Base-by-base conservation (phyloP, 441 rosid genomes). In the Pelargonium australe region DNA sequence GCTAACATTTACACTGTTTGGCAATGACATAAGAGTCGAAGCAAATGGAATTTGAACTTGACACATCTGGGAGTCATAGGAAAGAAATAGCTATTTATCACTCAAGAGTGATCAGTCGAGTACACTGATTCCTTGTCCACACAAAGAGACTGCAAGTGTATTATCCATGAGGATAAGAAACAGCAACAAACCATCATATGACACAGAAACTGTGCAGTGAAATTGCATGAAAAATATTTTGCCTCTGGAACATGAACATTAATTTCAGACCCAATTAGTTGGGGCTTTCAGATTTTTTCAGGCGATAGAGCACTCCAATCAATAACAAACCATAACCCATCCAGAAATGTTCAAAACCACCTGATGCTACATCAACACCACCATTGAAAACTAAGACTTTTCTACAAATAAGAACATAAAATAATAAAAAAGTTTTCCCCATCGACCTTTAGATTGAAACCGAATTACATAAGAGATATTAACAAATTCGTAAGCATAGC, bases 281-380 rank as follows among this genome's bases (percentile, higher is more conserved):
- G 34, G 14, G 63, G 63, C 31, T 58, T 58, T 58, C 20, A 58
- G 31, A 28, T 3, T 14, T n/a, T 17, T 53, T 53, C 1, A 14
- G 16, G 19, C 19, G 14, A 51, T 51, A 51, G 19, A 51, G 58
- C 58, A n/a, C 4, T 51, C 16, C 37, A 61, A 72, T 43, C 63
- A 69, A 51, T 9, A 72, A 43, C 28, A 69, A 28, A 65, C 16
- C 28, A 41, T 64, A 67, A 31, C 67, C 44, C 19, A 55, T 13
- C 37, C 66, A 72, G 23, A n/a, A 6, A 58, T 49, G 55, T 12
- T 14, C 58, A 53, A 53, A 53, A 53, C 19, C 58, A 51, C 58
- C 37, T 31, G 0, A 31, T 31, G 5, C 37, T 31, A 31, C 37
- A 31, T 31, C 37, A 31, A 31, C 37, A 31, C 4, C 37, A 3